phyloP scores from a whole-genome alignment of 495 filamentous ascomycete species.

The Lophiotrema nucula region DNA sequence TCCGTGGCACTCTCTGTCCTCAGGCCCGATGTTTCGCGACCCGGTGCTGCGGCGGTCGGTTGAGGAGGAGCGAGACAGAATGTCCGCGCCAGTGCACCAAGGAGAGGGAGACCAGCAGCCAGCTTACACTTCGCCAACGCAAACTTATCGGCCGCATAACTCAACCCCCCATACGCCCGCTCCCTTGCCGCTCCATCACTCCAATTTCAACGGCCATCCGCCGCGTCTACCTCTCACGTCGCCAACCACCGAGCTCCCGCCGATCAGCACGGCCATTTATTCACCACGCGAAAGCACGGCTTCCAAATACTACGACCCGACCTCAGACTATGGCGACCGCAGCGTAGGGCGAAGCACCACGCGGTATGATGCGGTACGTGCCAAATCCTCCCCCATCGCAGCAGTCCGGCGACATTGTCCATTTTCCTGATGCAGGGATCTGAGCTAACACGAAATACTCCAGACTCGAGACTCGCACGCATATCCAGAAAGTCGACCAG shows the following conservation, averaged over 20 bases:
- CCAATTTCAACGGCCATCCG: slow-evolving; percentile 21
- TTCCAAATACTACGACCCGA: slow-evolving; percentile 52
- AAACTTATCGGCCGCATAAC: slow-evolving; percentile 31
- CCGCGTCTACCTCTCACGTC: slow-evolving; percentile 31
- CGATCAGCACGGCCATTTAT: slow-evolving; percentile 36
- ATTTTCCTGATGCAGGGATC: slow-evolving; percentile 5
- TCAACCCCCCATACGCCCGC: slow-evolving; percentile 15
- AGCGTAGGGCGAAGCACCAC: slow-evolving; percentile 33
- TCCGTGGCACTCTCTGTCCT: not conserved
- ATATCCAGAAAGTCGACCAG: slow-evolving; percentile 29
- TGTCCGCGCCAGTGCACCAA: slow-evolving; percentile 17
- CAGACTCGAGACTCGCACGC: slow-evolving; percentile 34
- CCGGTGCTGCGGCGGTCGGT: slow-evolving; percentile 32
- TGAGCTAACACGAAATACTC: slow-evolving; percentile 20
- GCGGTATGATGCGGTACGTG: slow-evolving; percentile 36
- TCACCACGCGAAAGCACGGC: slow-evolving; percentile 34
- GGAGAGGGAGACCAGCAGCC: slow-evolving; percentile 28
- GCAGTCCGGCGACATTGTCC: too few species aligned
- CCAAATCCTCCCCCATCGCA: slow-evolving; percentile 43
- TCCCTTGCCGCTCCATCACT: slow-evolving; percentile 24
- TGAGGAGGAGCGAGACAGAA: slow-evolving; percentile 39
- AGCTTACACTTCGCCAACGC: slow-evolving; percentile 36
- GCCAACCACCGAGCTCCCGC: slow-evolving; percentile 38
- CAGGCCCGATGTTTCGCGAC: slow-evolving; percentile 21
- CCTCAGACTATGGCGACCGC: slow-evolving; percentile 42